Percentiles rank a stretch among this genome's conserved stretches.
Evolutionary conservation across 1,284 basidiomycete species (phyloP).

Genomic region (Tetrapyrgos nigripes): DNA sequence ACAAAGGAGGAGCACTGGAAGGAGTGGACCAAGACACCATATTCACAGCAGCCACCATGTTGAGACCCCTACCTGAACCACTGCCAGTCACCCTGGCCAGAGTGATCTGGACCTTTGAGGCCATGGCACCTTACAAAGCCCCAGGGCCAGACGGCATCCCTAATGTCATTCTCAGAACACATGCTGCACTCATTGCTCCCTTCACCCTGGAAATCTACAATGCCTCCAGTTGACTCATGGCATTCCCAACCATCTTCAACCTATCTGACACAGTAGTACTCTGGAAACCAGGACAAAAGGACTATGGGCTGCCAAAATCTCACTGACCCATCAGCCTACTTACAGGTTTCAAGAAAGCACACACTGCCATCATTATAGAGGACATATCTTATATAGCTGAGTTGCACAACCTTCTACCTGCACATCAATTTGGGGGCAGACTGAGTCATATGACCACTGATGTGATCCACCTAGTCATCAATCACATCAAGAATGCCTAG

Average conservation of each 20-base stretch:
- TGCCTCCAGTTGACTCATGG: not conserved
- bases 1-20: conserved; percentile 42
- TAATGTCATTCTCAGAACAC: conserved; percentile 24
- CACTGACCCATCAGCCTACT: conserved; percentile 35
- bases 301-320: conserved; percentile 30
- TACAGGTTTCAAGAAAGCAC: conserved; percentile 31
- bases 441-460: conserved; percentile 31
- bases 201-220: conserved; percentile 2
- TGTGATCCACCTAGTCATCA: conserved; percentile 28
- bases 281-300: conserved; percentile 29
- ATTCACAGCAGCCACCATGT: conserved; percentile 38
- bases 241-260: conserved; percentile 23
- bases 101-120: conserved; percentile 25
- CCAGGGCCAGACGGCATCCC: conserved; percentile 28
- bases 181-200: not conserved
- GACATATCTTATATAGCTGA: conserved; percentile 29
- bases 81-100: conserved; percentile 24
- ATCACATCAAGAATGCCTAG: conserved; percentile 29
- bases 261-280: conserved; percentile 24
- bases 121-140: conserved; percentile 29
- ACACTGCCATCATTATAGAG: conserved; percentile 27
- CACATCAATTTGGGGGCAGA: conserved; percentile 30
- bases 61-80: conserved; percentile 14
- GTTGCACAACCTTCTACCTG: conserved; percentile 24
- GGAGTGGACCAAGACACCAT: conserved; percentile 28